Percentiles rank a stretch among this genome's conserved stretches.
Conservation (phyloP, 2,329 filamentous ascomycete genomes). For the Rutstroemia sp. region DNA sequence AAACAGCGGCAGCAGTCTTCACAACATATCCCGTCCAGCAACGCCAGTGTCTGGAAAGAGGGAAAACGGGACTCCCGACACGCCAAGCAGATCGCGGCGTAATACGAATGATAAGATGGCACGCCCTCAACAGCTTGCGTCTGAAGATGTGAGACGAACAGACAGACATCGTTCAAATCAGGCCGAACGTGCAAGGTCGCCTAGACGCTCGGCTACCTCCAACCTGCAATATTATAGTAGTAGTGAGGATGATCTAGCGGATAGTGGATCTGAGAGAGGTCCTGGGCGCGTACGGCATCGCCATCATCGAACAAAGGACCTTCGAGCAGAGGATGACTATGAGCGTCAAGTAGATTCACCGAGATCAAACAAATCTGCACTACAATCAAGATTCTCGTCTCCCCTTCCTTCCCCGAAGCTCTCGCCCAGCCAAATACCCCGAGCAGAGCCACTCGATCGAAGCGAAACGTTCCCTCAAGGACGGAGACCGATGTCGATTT, state of each 20-base stretch:
- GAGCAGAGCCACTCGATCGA: slow-evolving; percentile 20
- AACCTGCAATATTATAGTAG: slow-evolving; percentile 19
- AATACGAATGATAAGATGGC: slow-evolving; percentile 20
- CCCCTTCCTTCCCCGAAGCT: slow-evolving; percentile 26
- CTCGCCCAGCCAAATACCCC: slow-evolving; percentile 21
- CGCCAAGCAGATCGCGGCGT: slow-evolving; percentile 12
- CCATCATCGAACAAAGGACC: slow-evolving; percentile 8
- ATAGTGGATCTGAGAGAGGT: slow-evolving; percentile 23
- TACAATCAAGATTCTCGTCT: slow-evolving; percentile 18
- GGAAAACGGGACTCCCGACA: slow-evolving; percentile 16
- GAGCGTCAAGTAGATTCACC: slow-evolving; percentile 15
- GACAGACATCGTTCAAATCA: slow-evolving; percentile 17
- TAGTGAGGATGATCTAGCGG: slow-evolving; percentile 25
- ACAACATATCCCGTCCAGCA: slow-evolving; percentile 12
- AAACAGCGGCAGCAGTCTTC: slow-evolving; percentile 17
- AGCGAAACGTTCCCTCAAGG: slow-evolving; percentile 22
- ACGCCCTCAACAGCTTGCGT: slow-evolving; percentile 20
- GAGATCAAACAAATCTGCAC: slow-evolving; percentile 20
- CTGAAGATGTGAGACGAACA: slow-evolving; percentile 17
- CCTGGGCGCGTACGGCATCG: slow-evolving; percentile 12
- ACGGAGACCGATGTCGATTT: slow-evolving; percentile 11
- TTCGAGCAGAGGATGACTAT: slow-evolving; percentile 18
- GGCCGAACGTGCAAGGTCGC: slow-evolving; percentile 15
- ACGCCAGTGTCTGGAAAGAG: slow-evolving; percentile 19
- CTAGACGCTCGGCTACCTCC: slow-evolving; percentile 18